Conservation (phyloP, 441 rosid species). For the Arabidopsis lyrata region DNA sequence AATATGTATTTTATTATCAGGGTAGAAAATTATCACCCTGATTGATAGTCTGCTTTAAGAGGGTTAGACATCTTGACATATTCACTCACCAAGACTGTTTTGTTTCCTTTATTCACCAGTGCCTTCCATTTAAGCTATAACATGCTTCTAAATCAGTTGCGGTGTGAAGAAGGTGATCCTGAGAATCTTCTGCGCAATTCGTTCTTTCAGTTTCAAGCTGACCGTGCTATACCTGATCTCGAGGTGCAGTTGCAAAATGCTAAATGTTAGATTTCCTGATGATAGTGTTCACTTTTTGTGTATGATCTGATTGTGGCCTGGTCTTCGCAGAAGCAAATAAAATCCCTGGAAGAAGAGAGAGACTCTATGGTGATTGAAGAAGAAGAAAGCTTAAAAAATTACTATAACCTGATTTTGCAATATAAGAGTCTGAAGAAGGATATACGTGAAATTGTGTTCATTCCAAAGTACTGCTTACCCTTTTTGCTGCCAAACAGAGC, state of each 20-base stretch:
- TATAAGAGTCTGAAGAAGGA: slow-evolving; percentile 82
- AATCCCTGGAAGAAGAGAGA: slow-evolving; percentile 83
- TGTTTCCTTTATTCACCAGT: slow-evolving; percentile 55
- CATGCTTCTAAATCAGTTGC: slow-evolving; percentile 97
- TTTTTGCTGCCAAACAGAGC: slow-evolving; percentile 88
- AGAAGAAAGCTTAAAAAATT: slow-evolving; percentile 85
- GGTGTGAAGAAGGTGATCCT: slow-evolving; percentile 95
- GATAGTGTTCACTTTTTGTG: slow-evolving; percentile 1
- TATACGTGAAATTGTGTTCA: slow-evolving; percentile 71
- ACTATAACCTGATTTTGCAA: slow-evolving; percentile 83
- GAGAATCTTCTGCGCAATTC: slow-evolving; percentile 97
- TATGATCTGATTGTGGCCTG: slow-evolving; percentile 35
- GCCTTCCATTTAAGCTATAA: slow-evolving; percentile 98
- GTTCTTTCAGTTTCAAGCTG: slow-evolving; percentile 98
- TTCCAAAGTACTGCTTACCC: slow-evolving; percentile 90
- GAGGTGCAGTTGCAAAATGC: slow-evolving; percentile 57
- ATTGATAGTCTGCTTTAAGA: neutral
- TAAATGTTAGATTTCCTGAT: slow-evolving; percentile 13
- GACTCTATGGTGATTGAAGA: slow-evolving; percentile 90
- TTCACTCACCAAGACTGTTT: slow-evolving; percentile 13
- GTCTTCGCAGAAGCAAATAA: slow-evolving; percentile 77
- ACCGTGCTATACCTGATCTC: slow-evolving; percentile 89
- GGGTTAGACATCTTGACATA: slow-evolving; percentile 16
- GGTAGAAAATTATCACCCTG: slow-evolving; percentile 15
- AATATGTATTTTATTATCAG: neutral